A percentile compares a stretch with the other conserved stretches of the same genome.
These are phyloP conservation scores for Solanum stenotomum DNA, from an alignment of 257 asterid genomes.

Conservation along the genomic window DNA sequence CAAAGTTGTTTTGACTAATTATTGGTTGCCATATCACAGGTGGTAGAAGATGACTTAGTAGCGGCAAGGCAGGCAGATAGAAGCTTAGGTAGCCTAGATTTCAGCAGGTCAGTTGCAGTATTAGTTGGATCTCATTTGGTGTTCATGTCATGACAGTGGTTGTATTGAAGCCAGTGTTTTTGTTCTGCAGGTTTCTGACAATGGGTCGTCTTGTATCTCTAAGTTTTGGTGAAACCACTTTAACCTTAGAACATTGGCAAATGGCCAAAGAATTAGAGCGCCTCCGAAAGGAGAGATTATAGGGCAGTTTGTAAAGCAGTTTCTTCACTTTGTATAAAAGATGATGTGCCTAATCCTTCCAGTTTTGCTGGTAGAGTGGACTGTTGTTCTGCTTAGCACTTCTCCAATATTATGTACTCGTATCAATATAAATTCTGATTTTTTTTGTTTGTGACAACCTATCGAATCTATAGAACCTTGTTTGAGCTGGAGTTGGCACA, in stretches of 20 bases:
- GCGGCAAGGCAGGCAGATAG: conserved; percentile 83
- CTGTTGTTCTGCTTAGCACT: background rate
- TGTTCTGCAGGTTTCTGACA: conserved; percentile 65
- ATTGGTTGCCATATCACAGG: conserved; percentile 24
- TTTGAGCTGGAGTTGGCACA: background rate
- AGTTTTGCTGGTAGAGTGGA: background rate
- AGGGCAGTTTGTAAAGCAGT: conserved; percentile 10
- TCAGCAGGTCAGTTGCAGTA: conserved; percentile 52
- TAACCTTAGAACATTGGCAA: conserved; percentile 80
- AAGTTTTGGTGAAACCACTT: conserved; percentile 65
- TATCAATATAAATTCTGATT: too few species aligned
- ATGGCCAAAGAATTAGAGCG: conserved; percentile 82
- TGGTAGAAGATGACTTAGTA: conserved; percentile 75
- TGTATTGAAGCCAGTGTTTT: background rate
- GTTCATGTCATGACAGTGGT: background rate
- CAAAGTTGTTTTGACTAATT: background rate
- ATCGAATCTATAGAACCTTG: background rate
- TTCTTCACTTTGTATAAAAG: background rate
- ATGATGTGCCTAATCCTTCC: background rate
- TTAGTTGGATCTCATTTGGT: background rate
- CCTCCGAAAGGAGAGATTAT: conserved; percentile 51
- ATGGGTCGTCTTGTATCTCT: conserved; percentile 65
- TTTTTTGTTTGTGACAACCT: background rate
- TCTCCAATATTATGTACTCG: background rate
- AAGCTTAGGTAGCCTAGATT: conserved; percentile 71